A percentile compares a stretch with the other conserved stretches of the same genome.
These are phyloP conservation scores for Amanita fuliginea DNA, from an alignment of 768 basidiomycete genomes.

Conservation along the genomic window DNA sequence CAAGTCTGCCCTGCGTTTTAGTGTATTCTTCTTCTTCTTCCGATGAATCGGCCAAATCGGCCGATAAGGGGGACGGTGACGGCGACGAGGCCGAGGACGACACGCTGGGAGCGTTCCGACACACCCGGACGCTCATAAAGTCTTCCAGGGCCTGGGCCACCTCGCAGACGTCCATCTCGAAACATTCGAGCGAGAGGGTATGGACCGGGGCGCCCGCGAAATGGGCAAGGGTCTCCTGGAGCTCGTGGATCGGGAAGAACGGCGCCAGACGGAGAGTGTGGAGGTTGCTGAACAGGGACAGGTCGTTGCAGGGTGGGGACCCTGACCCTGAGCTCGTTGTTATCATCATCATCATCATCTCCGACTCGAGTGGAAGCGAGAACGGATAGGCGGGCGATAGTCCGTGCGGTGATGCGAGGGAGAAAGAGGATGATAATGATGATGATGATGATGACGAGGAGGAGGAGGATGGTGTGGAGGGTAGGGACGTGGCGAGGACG, in stretches of 20 bases:
- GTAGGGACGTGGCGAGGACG: conserved; percentile 34
- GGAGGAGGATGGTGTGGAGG: conserved; percentile 10
- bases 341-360: background rate
- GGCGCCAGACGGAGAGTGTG: conserved; percentile 49
- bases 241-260: conserved; percentile 49
- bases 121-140: conserved; percentile 39
- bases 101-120: background rate
- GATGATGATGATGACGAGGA: conserved; percentile 20
- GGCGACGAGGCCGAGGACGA: background rate
- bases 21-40: conserved; percentile 17
- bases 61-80: too few relatives aligned
- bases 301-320: conserved; percentile 20
- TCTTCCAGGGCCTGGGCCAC: conserved; percentile 44
- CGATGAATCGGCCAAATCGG: too few relatives aligned
- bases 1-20: conserved; percentile 20
- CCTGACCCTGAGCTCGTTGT: background rate
- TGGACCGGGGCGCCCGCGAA: conserved; percentile 52
- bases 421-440: conserved; percentile 1
- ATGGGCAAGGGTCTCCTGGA: conserved; percentile 47
- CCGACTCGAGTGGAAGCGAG: background rate
- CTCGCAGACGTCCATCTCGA: conserved; percentile 54
- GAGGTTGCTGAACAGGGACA: conserved; percentile 30
- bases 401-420: too few relatives aligned
- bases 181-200: conserved; percentile 44
- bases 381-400: background rate